phyloP scores from a whole-genome alignment of 352 stramenopile species.

The Saprolegnia diclina region DNA sequence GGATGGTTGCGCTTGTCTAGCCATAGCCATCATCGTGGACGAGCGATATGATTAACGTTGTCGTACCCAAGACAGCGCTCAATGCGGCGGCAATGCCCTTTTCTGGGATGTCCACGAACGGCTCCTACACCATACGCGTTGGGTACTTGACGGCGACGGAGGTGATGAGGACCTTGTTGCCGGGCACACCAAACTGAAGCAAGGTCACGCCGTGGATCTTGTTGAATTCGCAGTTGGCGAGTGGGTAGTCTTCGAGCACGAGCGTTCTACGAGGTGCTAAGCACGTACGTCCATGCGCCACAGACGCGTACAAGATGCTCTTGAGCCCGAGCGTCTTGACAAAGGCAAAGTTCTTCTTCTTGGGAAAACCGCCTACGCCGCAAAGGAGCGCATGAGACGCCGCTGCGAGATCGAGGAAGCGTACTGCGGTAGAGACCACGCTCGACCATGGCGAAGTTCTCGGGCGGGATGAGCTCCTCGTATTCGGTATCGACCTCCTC shows the following conservation, averaged over 20 bases:
- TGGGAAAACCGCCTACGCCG: conserved; percentile 63
- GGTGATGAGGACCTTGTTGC: conserved; percentile 54
- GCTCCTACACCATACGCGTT: conserved; percentile 38
- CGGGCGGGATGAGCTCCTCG: conserved; percentile 76
- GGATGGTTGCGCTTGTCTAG: conserved; percentile 75
- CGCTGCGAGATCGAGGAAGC: conserved; percentile 12
- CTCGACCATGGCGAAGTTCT: conserved; percentile 87
- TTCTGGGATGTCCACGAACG: conserved; percentile 83
- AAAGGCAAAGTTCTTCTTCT: conserved; percentile 87
- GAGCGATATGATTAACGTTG: background rate
- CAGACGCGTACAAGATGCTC: conserved; percentile 50
- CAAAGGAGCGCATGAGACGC: background rate
- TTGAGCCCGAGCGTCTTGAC: conserved; percentile 67
- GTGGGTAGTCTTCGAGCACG: conserved; percentile 82
- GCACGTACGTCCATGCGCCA: background rate
- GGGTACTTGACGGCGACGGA: background rate
- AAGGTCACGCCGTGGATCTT: conserved; percentile 70
- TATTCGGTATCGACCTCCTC: conserved; percentile 70
- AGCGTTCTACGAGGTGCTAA: conserved; percentile 37
- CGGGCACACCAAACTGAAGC: conserved; percentile 76
- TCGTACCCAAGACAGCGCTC: conserved; percentile 48
- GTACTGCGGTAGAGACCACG: conserved; percentile 77
- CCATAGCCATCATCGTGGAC: background rate
- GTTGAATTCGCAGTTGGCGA: conserved; percentile 78
- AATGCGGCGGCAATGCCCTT: conserved; percentile 68